phyloP scores from a whole-genome alignment of 805 yeast species.

The Candida piceae region DNA sequence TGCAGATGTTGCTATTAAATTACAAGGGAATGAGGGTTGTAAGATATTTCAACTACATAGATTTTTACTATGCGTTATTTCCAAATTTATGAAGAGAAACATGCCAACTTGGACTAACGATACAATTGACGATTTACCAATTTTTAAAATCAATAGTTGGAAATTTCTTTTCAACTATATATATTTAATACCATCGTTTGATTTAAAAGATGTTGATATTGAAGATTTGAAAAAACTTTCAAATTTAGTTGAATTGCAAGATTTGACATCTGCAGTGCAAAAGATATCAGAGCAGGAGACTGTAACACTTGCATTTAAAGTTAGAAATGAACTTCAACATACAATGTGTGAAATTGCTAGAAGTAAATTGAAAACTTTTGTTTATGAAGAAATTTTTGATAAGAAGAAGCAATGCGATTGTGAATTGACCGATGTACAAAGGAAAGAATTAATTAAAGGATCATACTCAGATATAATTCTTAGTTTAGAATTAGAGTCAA shows the following conservation, averaged over 20 bases:
- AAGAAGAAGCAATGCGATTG: too few species aligned
- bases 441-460: constrained; percentile 16
- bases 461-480: constrained; percentile 46
- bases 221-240: constrained; percentile 30
- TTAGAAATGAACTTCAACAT: constrained; percentile 30
- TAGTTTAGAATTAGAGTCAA: constrained; percentile 25
- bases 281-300: constrained; percentile 18
- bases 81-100: constrained; percentile 4
- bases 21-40: too few species aligned
- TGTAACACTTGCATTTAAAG: constrained; percentile 23
- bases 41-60: constrained; percentile 32
- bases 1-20: constrained; percentile 31
- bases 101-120: constrained; percentile 1
- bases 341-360: constrained; percentile 34
- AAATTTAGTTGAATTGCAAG: constrained; percentile 33
- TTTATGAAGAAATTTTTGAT: constrained; percentile 21
- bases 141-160: constrained; percentile 27
- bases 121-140: background rate
- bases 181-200: constrained; percentile 26
- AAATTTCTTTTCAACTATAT: constrained; percentile 27
- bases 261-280: constrained; percentile 28
- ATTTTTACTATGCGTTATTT: constrained; percentile 35
- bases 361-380: constrained; percentile 29
- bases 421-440: constrained; percentile 21
- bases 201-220: constrained; percentile 29